Conservation (phyloP, 257 asterid species). For the Primulina tabacum region DNA sequence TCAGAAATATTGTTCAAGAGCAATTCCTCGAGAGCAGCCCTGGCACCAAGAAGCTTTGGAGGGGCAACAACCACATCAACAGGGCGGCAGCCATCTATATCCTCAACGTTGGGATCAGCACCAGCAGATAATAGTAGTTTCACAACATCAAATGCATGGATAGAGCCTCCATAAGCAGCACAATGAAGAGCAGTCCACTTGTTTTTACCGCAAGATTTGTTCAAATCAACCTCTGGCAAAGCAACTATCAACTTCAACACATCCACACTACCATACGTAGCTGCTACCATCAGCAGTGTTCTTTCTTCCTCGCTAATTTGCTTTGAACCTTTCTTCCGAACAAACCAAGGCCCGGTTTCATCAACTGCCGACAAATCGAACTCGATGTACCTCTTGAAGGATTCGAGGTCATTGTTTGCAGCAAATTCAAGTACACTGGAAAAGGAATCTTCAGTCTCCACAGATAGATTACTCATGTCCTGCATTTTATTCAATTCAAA, state of each 20-base stretch:
- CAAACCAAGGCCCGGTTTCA: constrained; percentile 75
- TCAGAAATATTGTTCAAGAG: constrained; percentile 54
- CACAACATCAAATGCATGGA: constrained; percentile 46
- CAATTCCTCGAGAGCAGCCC: constrained; percentile 59
- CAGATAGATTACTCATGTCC: constrained; percentile 43
- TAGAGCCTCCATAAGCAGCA: constrained; percentile 82
- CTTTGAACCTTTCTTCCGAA: constrained; percentile 65
- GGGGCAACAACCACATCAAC: constrained; percentile 62
- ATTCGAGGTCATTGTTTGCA: constrained; percentile 70
- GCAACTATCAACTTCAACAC: constrained; percentile 75
- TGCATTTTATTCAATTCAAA: constrained; percentile 30
- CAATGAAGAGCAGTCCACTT: constrained; percentile 94
- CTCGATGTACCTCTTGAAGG: constrained; percentile 65
- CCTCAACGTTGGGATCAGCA: constrained; percentile 78
- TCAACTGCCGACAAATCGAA: constrained; percentile 70
- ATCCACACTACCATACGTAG: constrained; percentile 76
- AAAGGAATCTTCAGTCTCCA: constrained; percentile 65
- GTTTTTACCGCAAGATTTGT: constrained; percentile 64
- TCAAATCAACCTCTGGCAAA: constrained; percentile 78
- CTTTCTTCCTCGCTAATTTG: constrained; percentile 65
- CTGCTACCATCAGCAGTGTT: constrained; percentile 93
- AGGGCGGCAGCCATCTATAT: constrained; percentile 58
- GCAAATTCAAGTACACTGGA: constrained; percentile 83
- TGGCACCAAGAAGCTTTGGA: constrained; percentile 48
- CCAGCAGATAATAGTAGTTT: constrained; percentile 81